phyloP scores from a whole-genome alignment of 306 rosid species.

The Luffa aegyptiaca region DNA sequence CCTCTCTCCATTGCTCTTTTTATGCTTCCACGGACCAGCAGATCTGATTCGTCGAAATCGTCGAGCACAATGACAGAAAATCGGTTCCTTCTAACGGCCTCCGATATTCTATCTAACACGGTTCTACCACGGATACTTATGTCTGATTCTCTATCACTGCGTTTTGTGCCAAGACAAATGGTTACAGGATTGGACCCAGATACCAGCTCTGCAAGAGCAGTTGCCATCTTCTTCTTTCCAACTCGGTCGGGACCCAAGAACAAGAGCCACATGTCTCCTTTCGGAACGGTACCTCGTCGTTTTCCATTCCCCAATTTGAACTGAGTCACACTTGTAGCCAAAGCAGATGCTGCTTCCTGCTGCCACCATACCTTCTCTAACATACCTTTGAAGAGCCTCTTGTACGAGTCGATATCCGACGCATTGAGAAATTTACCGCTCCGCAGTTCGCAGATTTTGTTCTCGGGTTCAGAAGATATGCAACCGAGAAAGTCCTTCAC shows the following conservation, averaged over 20 bases:
- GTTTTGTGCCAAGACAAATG: constrained; percentile 47
- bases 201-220: constrained; percentile 68
- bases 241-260: constrained; percentile 80
- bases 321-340: constrained; percentile 68
- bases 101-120: constrained; percentile 65
- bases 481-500: constrained; percentile 58
- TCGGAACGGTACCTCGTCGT: constrained; percentile 35
- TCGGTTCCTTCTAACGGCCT: constrained; percentile 71
- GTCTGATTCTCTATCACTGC: constrained; percentile 48
- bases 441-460: constrained; percentile 40
- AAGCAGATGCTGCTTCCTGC: constrained; percentile 77
- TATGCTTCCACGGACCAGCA: constrained; percentile 48
- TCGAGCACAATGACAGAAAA: constrained; percentile 75
- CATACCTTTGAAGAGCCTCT: constrained; percentile 62
- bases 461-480: constrained; percentile 56
- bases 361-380: constrained; percentile 98
- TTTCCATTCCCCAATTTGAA: constrained; percentile 71
- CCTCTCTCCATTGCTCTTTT: constrained; percentile 85
- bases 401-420: constrained; percentile 64
- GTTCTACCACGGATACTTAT: constrained; percentile 72
- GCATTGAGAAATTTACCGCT: constrained; percentile 31
- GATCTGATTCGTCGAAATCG: constrained; percentile 66
- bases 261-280: constrained; percentile 81
- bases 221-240: constrained; percentile 95
- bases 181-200: constrained; percentile 57